phyloP scores from a whole-genome alignment of 2,329 filamentous ascomycete genomes.

The Cladorrhinum sp. region DNA sequence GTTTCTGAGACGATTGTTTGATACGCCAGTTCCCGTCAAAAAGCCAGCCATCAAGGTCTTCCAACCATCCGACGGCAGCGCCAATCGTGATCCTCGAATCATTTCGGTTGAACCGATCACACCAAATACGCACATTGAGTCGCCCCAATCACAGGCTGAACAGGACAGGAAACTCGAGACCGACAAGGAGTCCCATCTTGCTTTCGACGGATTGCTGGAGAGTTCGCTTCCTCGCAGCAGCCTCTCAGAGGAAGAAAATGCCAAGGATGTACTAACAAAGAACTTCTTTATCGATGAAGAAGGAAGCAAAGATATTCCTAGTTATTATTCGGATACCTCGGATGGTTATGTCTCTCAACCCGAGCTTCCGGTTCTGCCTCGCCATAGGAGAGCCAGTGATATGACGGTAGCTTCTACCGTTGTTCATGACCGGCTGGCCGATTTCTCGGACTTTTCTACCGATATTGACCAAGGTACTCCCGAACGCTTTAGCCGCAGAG shows the following conservation, averaged over 20 bases:
- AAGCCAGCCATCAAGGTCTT: slow-evolving; percentile 23
- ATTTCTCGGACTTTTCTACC: slow-evolving; percentile 41
- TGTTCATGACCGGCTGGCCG: slow-evolving; percentile 37
- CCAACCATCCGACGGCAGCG: slow-evolving; percentile 11
- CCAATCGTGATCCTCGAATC: slow-evolving; percentile 9
- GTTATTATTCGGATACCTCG: slow-evolving; percentile 16
- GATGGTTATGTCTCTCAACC: slow-evolving; percentile 13
- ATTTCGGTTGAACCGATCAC: not conserved
- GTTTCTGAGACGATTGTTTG: not conserved
- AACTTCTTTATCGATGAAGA: not conserved
- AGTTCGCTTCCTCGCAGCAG: not conserved
- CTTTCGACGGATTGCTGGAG: slow-evolving; percentile 6
- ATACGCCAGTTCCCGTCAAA: not conserved
- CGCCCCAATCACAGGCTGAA: slow-evolving; percentile 1
- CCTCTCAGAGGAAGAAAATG: not conserved
- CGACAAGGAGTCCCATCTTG: not conserved
- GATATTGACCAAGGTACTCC: slow-evolving; percentile 48
- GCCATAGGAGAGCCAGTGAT: slow-evolving; percentile 30
- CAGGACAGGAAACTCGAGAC: not conserved
- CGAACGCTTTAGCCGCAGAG: slow-evolving; percentile 35
- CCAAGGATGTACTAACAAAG: not conserved
- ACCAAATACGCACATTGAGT: slow-evolving; percentile 8
- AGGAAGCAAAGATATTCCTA: slow-evolving; percentile 13
- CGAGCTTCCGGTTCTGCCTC: slow-evolving; percentile 19
- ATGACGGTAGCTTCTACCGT: slow-evolving; percentile 39